Conservation (phyloP, 441 rosid genomes). For the Adansonia grandidieri region DNA sequence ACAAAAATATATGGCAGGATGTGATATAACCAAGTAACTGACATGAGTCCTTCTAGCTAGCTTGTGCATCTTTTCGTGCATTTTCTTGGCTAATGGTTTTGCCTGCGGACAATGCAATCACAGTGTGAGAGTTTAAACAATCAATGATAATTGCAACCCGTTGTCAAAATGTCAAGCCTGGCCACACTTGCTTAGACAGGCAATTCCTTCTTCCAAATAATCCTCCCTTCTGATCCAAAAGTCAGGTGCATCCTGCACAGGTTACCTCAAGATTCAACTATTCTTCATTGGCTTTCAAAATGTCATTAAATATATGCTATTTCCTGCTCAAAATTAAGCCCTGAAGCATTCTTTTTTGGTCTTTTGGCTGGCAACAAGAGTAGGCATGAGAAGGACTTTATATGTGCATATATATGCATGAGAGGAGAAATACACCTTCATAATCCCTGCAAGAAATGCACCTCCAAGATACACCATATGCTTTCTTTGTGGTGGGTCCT, state of each 20-base stretch:
- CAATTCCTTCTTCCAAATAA: constrained; percentile 83
- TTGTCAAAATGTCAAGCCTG: constrained; percentile 45
- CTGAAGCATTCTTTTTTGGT: background rate
- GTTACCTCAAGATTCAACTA: constrained; percentile 2
- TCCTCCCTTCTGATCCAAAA: constrained; percentile 96
- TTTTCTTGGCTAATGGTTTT: background rate
- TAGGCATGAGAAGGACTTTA: constrained; percentile 11
- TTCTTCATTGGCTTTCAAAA: background rate
- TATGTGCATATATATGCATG: background rate
- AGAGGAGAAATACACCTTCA: constrained; percentile 65
- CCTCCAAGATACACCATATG: constrained; percentile 99
- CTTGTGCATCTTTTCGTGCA: background rate
- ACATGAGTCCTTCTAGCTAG: background rate
- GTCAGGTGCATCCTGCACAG: constrained; percentile 87
- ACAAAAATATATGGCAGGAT: background rate
- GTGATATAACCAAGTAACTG: background rate
- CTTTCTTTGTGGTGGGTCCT: constrained; percentile 95
- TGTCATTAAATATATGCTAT: constrained; percentile 3
- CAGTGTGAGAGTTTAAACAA: background rate
- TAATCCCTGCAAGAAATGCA: constrained; percentile 95
- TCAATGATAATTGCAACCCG: background rate
- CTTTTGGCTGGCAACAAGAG: background rate
- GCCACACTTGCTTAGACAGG: constrained; percentile 75
- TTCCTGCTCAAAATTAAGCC: background rate
- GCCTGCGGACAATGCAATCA: background rate